Base-by-base conservation (phyloP, 1,284 basidiomycete genomes). In the Puccinia triticina region DNA sequence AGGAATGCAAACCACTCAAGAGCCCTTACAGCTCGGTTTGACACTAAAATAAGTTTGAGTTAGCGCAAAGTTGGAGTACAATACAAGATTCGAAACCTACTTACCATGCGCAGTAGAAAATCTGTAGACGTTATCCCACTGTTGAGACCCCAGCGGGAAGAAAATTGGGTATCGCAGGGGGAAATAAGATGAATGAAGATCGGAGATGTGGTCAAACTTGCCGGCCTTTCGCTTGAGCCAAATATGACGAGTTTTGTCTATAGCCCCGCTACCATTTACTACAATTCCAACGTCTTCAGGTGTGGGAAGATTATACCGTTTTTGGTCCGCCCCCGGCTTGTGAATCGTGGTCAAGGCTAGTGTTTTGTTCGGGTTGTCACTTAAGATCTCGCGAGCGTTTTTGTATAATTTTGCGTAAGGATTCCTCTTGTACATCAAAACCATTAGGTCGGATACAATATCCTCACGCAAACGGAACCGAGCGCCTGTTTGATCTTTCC, bases 1-100 rank as follows among this genome's bases (percentile, higher is more conserved):
- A 69, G n/a, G 32, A 69, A 67, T 10, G 77, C 37, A n/a, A 46
- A 66, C 77, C 64, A 78, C n/a, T 78, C 59, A 7, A 40, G 34
- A 32, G n/a, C 21, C 37, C 0, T 46, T 43, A 16, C 46, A 66
- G 5, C 34, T 23, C 18, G 4, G 5, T 18, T 64, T 11, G 14
- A 64, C 10, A 64, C 34, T 18, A 64, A 64, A 37, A 64, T 16
- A 64, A 64, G 12, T 26, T 5, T 29, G 2, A 48, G 18, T 29
- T 21, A 59, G 23, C 5, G 59, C 21, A 16, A 40, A 3, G n/a
- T 7, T 14, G 29, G 46, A 59, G 23, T 57, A 2, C n/a, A 23
- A 50, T 77, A 53, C 10, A 64, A n/a, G 26, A n/a, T n/a, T n/a
- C n/a, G n/a, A n/a, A n/a, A n/a, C n/a, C n/a, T n/a, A n/a, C n/a